phyloP scores from a whole-genome alignment of 768 basidiomycete species.

The Crassisporium funariophilum region DNA sequence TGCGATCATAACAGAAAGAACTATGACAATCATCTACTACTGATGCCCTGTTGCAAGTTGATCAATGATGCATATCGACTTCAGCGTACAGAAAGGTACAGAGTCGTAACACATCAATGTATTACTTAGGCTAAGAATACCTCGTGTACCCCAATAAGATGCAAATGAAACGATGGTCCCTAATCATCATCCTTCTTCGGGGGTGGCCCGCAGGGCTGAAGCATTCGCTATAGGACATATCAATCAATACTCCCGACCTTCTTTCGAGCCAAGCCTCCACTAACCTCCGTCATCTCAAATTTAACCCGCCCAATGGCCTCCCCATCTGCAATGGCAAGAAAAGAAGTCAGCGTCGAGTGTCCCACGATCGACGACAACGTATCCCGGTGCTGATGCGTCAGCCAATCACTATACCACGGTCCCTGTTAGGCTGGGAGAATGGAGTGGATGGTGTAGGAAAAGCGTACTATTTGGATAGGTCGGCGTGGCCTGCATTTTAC shows the following conservation, averaged over 20 bases:
- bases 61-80: no score
- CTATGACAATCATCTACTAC: no score
- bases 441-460: no score
- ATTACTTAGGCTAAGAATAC: no score
- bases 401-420: constrained; percentile 99
- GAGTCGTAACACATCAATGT: no score
- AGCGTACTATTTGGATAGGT: constrained; percentile 92
- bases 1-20: no score
- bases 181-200: constrained; percentile 86
- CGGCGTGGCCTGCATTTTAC: constrained; percentile 78
- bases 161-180: constrained; percentile 9
- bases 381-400: constrained; percentile 96
- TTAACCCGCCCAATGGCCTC: constrained; percentile 86
- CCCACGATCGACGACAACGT: constrained; percentile 93
- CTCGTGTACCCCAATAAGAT: no score
- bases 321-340: constrained; percentile 90
- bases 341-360: constrained; percentile 84
- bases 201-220: constrained; percentile 93
- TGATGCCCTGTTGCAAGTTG: no score
- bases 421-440: no score
- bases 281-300: constrained; percentile 98
- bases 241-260: no score
- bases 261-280: constrained; percentile 94
- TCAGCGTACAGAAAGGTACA: no score
- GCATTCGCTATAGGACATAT: constrained; percentile 71